Conservation (phyloP, 1,139 yeast species). For the Scheffersomyces segobiensis region DNA sequence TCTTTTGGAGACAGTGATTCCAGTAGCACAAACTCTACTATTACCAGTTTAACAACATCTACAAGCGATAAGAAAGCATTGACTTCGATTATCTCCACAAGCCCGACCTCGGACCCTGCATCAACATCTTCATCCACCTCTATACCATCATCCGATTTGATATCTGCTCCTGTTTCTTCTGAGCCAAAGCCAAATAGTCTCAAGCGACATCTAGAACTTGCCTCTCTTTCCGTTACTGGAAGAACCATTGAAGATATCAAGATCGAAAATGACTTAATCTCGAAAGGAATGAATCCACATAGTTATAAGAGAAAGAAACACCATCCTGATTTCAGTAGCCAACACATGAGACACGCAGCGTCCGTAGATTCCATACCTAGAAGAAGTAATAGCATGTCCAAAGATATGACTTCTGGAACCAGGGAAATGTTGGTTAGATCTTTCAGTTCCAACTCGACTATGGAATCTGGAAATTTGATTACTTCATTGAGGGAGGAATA, state of each 20-base stretch:
- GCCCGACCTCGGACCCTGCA: neutral
- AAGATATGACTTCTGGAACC: neutral
- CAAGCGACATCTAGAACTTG: conserved; percentile 50
- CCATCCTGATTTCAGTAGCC: neutral
- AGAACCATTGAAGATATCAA: conserved; percentile 50
- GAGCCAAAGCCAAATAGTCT: conserved; percentile 16
- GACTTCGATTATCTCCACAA: neutral
- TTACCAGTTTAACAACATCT: neutral
- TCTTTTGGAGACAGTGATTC: conserved; percentile 36
- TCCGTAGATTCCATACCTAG: conserved; percentile 2
- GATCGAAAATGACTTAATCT: conserved; percentile 47
- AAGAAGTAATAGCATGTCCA: conserved; percentile 15
- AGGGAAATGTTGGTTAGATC: conserved; percentile 12
- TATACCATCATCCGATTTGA: neutral
- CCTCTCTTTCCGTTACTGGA: conserved; percentile 55
- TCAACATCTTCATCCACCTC: conserved; percentile 1
- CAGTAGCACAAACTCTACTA: neutral
- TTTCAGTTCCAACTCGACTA: conserved; percentile 14
- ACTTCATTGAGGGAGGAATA: conserved; percentile 11
- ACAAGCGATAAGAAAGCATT: neutral
- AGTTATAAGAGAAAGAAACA: conserved; percentile 12
- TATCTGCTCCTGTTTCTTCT: conserved; percentile 1
- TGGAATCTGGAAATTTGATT: conserved; percentile 3
- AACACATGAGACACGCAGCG: neutral
- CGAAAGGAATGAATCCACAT: conserved; percentile 50